phyloP scores from a whole-genome alignment of 352 stramenopile genomes.

The Thraustotheca clavata region DNA sequence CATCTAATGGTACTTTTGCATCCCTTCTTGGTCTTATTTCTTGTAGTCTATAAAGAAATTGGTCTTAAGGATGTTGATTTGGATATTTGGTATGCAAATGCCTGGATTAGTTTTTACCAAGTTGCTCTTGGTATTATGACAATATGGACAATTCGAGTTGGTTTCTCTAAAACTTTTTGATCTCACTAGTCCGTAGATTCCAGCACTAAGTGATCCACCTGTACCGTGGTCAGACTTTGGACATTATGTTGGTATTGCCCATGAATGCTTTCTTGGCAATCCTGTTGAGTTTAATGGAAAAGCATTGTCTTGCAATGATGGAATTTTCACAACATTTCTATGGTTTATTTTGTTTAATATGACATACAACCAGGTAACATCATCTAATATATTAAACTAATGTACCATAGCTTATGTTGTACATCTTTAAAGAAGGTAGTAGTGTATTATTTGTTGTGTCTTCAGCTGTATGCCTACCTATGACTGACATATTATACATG shows the following conservation, averaged over 20 bases:
- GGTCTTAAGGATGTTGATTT: constrained; percentile 23
- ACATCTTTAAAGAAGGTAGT: constrained; percentile 24
- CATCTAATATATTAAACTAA: background rate
- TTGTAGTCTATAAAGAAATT: constrained; percentile 25
- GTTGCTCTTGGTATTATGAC: constrained; percentile 22
- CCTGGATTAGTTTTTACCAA: constrained; percentile 23
- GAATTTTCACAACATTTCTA: constrained; percentile 12
- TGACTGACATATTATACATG: constrained; percentile 21
- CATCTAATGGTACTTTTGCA: constrained; percentile 19
- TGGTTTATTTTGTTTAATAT: constrained; percentile 25
- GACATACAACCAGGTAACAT: constrained; percentile 23
- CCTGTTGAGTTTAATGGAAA: constrained; percentile 18
- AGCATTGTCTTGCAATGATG: constrained; percentile 8
- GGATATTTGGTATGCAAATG: constrained; percentile 26
- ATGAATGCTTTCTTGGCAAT: constrained; percentile 19
- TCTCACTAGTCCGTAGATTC: constrained; percentile 8
- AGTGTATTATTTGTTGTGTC: constrained; percentile 27
- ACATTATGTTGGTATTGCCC: background rate
- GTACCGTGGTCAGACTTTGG: constrained; percentile 19
- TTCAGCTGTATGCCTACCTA: constrained; percentile 17
- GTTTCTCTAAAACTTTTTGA: background rate
- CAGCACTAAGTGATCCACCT: constrained; percentile 18
- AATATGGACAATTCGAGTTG: constrained; percentile 21
- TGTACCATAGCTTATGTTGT: constrained; percentile 21
- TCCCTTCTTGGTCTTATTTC: background rate